Conservation (phyloP, 2,329 filamentous ascomycete species). For the Aspergillus niger region DNA sequence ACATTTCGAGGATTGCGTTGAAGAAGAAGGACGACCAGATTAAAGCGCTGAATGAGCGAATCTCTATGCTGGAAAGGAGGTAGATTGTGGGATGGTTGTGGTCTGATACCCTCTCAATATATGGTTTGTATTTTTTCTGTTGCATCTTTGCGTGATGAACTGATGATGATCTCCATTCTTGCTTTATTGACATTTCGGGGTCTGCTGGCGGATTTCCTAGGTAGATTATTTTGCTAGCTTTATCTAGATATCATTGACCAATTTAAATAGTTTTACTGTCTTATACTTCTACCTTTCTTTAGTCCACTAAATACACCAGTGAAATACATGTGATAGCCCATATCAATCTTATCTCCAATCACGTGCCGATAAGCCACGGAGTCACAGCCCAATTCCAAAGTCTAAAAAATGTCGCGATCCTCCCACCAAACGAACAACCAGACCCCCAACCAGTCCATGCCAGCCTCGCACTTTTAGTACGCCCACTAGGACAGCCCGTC, state of each 20-base stretch:
- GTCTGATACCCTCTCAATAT: conserved; percentile 6
- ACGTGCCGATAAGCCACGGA: neutral
- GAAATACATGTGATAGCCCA: neutral
- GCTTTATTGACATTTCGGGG: neutral
- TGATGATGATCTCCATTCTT: neutral
- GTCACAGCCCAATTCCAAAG: neutral
- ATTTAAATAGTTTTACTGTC: neutral
- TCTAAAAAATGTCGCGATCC: neutral
- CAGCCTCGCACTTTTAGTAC: neutral
- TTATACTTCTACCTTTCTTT: no score
- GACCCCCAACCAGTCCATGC: neutral
- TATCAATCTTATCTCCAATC: neutral
- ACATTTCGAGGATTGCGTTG: conserved; percentile 64
- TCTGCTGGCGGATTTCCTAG: conserved; percentile 4
- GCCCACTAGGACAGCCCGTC: neutral
- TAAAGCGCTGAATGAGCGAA: conserved; percentile 65
- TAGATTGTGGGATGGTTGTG: conserved; percentile 49
- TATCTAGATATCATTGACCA: neutral
- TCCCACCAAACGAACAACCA: neutral
- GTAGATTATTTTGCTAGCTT: no score
- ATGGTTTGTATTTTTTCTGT: neutral
- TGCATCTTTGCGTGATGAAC: neutral
- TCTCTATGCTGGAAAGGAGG: conserved; percentile 61
- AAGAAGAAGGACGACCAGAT: conserved; percentile 67
- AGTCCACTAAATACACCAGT: neutral